Evolutionary conservation across 2,329 filamentous ascomycete species (phyloP).

Genomic region (Neobulgaria alba): DNA sequence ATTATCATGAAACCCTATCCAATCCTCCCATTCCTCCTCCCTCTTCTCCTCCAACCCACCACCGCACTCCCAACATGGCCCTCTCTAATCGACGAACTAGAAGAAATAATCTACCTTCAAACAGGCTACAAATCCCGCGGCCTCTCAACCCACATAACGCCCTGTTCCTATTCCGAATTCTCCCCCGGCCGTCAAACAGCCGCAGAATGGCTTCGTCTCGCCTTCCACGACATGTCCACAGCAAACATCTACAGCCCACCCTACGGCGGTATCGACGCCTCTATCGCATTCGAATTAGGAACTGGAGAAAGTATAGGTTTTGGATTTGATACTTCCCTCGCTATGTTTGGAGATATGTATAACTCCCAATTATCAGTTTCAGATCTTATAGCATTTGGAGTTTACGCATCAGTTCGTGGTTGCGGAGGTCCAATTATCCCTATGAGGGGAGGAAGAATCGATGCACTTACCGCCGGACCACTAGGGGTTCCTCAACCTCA

Average conservation of each 20-base stretch:
- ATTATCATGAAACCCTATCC: no score
- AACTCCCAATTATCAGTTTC: conserved; percentile 43
- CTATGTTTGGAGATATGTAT: conserved; percentile 45
- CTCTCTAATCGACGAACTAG: conserved; percentile 48
- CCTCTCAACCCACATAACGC: conserved; percentile 48
- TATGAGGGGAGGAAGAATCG: conserved; percentile 43
- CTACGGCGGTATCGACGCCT: conserved; percentile 48
- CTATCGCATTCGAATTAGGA: conserved; percentile 49
- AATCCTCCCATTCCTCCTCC: conserved; percentile 2
- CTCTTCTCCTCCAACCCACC: no score
- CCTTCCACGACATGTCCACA: conserved; percentile 54
- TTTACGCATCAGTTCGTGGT: conserved; percentile 48
- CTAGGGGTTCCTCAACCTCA: conserved; percentile 49
- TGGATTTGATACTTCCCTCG: conserved; percentile 44
- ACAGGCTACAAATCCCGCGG: conserved; percentile 44
- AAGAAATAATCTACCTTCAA: conserved; percentile 55
- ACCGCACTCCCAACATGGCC: conserved; percentile 56
- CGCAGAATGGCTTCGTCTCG: conserved; percentile 53
- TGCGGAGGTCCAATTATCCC: conserved; percentile 50
- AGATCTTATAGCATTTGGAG: conserved; percentile 49
- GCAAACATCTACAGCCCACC: conserved; percentile 37
- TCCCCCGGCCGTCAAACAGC: conserved; percentile 48
- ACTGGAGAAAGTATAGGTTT: conserved; percentile 48
- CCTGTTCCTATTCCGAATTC: conserved; percentile 44
- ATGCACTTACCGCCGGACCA: conserved; percentile 40